These are phyloP conservation scores for Collariella sp. DNA, from an alignment of 495 filamentous ascomycete genomes.

Conservation along the genomic window DNA sequence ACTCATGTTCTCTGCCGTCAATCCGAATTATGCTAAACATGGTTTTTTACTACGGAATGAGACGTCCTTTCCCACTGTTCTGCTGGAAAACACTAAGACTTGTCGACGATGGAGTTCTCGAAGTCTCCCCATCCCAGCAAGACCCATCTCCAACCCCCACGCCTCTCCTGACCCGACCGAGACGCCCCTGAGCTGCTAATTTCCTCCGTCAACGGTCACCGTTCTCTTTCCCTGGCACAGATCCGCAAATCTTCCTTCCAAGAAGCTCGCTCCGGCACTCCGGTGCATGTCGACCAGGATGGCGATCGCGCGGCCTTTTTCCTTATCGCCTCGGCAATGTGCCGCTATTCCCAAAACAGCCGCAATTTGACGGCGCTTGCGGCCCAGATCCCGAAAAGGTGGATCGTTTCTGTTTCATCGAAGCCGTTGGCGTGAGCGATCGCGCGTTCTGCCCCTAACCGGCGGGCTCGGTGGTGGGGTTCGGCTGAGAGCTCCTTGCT, in stretches of 20 bases:
- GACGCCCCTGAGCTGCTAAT: too few species aligned
- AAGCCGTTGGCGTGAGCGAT: background rate
- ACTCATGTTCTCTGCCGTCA: too few species aligned
- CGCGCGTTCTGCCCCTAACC: background rate
- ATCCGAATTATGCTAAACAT: too few species aligned
- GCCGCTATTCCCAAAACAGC: background rate
- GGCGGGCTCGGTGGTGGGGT: background rate
- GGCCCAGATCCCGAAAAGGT: conserved; percentile 15
- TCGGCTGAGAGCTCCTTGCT: background rate
- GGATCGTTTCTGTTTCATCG: conserved; percentile 11
- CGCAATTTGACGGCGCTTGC: background rate
- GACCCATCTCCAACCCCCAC: too few species aligned
- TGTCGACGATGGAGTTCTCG: too few species aligned
- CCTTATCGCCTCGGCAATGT: background rate
- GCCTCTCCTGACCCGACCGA: too few species aligned
- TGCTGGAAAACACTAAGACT: too few species aligned
- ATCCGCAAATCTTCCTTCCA: background rate
- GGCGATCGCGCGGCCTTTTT: background rate
- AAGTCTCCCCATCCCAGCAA: too few species aligned
- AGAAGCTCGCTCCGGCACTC: conserved; percentile 15
- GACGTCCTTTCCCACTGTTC: too few species aligned
- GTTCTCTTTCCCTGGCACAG: background rate
- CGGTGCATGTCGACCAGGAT: conserved; percentile 5
- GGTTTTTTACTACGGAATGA: too few species aligned
- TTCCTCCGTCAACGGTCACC: too few species aligned